Evolutionary conservation across 495 filamentous ascomycete species (phyloP).

Genomic region (Talaromyces ruber): DNA sequence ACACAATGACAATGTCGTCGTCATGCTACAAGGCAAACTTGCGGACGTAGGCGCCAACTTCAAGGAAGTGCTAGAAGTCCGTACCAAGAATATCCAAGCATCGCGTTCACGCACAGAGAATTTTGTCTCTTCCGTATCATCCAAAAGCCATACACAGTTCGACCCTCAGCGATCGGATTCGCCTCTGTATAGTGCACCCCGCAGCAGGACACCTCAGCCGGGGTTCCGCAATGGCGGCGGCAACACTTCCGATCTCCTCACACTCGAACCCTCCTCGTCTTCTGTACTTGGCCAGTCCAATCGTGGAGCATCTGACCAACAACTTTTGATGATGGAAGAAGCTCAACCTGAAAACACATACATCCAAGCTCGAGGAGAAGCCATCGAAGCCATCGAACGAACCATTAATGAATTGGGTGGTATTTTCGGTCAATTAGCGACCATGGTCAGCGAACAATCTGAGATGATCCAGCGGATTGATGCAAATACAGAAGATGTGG

Average conservation of each 20-base stretch:
- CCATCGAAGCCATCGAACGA: conserved; percentile 92
- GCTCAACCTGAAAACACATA: conserved; percentile 78
- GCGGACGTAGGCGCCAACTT: conserved; percentile 92
- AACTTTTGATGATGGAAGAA: conserved; percentile 92
- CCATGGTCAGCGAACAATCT: conserved; percentile 95
- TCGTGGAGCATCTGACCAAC: conserved; percentile 66
- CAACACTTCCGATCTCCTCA: conserved; percentile 63
- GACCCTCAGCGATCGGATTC: conserved; percentile 54
- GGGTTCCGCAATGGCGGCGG: conserved; percentile 36
- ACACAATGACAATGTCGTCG: conserved; percentile 95
- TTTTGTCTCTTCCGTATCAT: conserved; percentile 83
- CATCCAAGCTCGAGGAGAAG: conserved; percentile 87
- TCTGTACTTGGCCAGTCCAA: conserved; percentile 37
- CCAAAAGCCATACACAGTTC: conserved; percentile 62
- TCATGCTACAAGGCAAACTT: conserved; percentile 86
- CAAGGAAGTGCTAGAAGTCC: conserved; percentile 93
- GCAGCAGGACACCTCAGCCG: conserved; percentile 52
- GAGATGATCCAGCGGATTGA: conserved; percentile 92
- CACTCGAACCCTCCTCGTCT: conserved; percentile 66
- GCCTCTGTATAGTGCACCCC: conserved; percentile 81
- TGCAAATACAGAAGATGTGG: conserved; percentile 91
- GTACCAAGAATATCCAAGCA: conserved; percentile 97
- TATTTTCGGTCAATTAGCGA: conserved; percentile 93
- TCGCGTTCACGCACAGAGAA: conserved; percentile 87
- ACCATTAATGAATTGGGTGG: conserved; percentile 91